Evolutionary conservation across 2,329 filamentous ascomycete species (phyloP).

Genomic region (Aspergillus aculeatus): DNA sequence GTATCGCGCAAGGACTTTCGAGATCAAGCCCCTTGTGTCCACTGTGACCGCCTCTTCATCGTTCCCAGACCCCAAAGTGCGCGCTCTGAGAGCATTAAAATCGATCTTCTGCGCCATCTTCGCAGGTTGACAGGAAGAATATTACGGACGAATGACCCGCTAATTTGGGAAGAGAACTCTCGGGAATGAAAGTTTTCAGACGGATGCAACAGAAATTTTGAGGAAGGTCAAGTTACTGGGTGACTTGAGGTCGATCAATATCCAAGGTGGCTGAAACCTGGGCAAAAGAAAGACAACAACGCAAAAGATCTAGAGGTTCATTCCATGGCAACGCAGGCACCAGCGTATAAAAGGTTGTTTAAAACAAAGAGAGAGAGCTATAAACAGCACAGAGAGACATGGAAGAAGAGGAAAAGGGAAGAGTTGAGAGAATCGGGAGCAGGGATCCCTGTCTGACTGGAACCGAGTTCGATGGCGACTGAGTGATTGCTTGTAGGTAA

Average conservation of each 20-base stretch:
- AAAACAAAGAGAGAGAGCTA: background rate
- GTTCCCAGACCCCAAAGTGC: conserved; percentile 79
- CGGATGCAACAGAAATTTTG: background rate
- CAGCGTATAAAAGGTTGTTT: background rate
- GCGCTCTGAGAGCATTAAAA: conserved; percentile 71
- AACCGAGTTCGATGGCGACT: background rate
- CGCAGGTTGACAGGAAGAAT: conserved; percentile 6
- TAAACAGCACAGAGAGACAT: background rate
- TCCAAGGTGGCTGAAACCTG: background rate
- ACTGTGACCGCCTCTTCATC: conserved; percentile 98
- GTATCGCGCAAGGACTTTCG: conserved; percentile 95
- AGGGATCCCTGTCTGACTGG: no score
- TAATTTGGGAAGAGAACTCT: background rate
- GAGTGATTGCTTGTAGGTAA: no score
- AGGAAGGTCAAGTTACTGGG: background rate
- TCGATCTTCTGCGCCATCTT: conserved; percentile 68
- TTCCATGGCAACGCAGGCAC: background rate
- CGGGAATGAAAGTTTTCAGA: no score
- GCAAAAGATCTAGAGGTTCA: background rate
- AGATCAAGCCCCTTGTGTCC: conserved; percentile 92
- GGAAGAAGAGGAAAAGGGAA: background rate
- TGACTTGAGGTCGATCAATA: background rate
- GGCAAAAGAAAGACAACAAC: background rate
- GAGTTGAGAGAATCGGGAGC: background rate
- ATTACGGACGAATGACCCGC: background rate